Base-by-base conservation (phyloP, 176 grass and related monocot genomes). In the Carex parvula region DNA sequence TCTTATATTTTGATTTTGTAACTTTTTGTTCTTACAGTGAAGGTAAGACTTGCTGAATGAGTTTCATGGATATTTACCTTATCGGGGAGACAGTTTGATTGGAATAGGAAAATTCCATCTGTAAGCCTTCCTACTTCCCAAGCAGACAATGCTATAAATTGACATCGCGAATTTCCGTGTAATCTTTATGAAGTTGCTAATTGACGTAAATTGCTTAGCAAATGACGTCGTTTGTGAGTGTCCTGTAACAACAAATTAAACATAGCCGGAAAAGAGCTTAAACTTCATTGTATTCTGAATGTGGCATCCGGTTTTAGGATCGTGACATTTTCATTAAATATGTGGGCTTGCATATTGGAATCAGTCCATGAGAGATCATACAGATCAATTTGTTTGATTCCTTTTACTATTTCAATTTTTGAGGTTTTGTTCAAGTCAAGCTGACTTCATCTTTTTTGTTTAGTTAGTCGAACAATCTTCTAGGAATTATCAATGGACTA, bases 381-480 rank as follows among this genome's bases (percentile, higher is more conserved):
- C 20, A 32, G 21, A 42, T 81, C 16, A 3, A 30, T 84, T 2
- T 64, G 18, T 13, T 33, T 33, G 9, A 22, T 59, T 84, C 2
- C 17, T 79, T 10, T 24, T 18, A 39, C 22, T 73, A 52, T 20
- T 46, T 46, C 44, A 46, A 1, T 10, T 46, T 72, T 20, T 82
- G 48, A 1, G 21, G 8, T 85, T 85, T 72, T 84, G 29, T 87
- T 88, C 29, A 52, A 79, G 44, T 78, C 82, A 6, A 63, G 65
- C 77, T 88, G 72, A 91, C 32, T 70, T 67, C 68, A 21, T 80
- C 53, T 89, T 83, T 83, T 90, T 22, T 86, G 87, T 84, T 83
- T 79, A 93, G 92, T 81, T 88, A 97, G 94, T 74, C 88, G 53
- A 88, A 84, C 70, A 90, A 85, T 81, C 83, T 97, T 5, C 90